Percentiles rank a stretch among this genome's conserved stretches.
phyloP scores from a whole-genome alignment of 495 filamentous ascomycete species.

The Penicillium macrosclerotiorum region DNA sequence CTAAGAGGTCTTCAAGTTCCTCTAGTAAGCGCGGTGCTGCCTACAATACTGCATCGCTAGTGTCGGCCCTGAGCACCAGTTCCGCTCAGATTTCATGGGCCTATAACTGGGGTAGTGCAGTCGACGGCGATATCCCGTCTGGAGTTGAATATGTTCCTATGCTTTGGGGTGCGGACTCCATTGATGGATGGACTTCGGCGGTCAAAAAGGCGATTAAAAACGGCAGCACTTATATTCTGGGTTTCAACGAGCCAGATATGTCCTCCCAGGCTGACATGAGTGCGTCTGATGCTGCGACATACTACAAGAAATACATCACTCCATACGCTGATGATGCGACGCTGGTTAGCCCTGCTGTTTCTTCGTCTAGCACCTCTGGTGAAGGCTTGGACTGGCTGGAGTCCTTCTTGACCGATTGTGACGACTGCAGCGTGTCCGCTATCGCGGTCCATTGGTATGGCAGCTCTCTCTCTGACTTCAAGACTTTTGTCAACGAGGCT shows the following conservation, averaged over 20 bases:
- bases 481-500: conserved; percentile 48
- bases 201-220: conserved; percentile 50
- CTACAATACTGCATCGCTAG: conserved; percentile 61
- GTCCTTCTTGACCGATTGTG: conserved; percentile 52
- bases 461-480: conserved; percentile 37
- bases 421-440: conserved; percentile 54
- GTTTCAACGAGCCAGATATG: conserved; percentile 78
- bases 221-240: conserved; percentile 56
- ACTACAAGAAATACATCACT: conserved; percentile 59
- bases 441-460: conserved; percentile 62
- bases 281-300: conserved; percentile 49
- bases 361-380: conserved; percentile 68
- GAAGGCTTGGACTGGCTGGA: conserved; percentile 55
- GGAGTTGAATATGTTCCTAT: conserved; percentile 60
- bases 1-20: too few species aligned
- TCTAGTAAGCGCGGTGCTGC: conserved; percentile 64
- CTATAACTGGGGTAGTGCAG: conserved; percentile 66
- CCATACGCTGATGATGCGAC: conserved; percentile 54
- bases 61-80: conserved; percentile 22
- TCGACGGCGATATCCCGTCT: conserved; percentile 26
- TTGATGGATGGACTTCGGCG: conserved; percentile 46
- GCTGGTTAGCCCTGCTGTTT: conserved; percentile 65
- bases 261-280: conserved; percentile 58
- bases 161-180: conserved; percentile 55
- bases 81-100: conserved; percentile 54